phyloP scores from a whole-genome alignment of 2,329 filamentous ascomycete species.

The Fusarium subglutinans region DNA sequence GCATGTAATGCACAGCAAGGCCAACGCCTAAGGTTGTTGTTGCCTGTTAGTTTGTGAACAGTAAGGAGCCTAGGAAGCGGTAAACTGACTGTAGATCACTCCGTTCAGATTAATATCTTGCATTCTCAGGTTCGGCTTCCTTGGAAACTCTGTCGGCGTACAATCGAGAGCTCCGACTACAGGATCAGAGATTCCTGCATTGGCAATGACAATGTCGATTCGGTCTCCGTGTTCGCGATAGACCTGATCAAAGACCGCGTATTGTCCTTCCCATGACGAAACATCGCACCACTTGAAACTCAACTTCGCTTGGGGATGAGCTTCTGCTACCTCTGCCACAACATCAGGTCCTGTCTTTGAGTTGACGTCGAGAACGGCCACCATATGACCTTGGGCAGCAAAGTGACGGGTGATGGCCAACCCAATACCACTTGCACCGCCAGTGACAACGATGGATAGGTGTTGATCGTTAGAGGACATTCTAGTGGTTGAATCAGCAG shows the following conservation, averaged over 20 bases:
- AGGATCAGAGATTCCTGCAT: not conserved
- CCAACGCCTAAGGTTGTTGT: not conserved
- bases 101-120: not conserved
- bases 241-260: not conserved
- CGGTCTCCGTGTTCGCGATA: not conserved
- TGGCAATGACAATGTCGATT: not conserved
- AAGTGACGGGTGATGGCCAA: not conserved
- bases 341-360: not conserved
- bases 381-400: not conserved
- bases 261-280: not conserved
- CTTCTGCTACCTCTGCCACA: not conserved
- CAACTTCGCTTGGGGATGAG: not conserved
- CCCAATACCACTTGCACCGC: not conserved
- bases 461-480: rapidly evolving
- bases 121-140: not conserved
- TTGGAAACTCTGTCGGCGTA: not conserved
- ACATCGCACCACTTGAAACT: constrained; percentile 3
- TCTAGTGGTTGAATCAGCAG: not conserved
- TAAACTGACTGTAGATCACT: not conserved
- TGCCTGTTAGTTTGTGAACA: rapidly evolving
- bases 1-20: not conserved
- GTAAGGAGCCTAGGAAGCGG: rapidly evolving
- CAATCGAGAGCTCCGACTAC: not conserved
- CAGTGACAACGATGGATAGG: not conserved
- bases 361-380: not conserved